Evolutionary conservation across 306 rosid species (phyloP).

Genomic region (Vigna angularis): DNA sequence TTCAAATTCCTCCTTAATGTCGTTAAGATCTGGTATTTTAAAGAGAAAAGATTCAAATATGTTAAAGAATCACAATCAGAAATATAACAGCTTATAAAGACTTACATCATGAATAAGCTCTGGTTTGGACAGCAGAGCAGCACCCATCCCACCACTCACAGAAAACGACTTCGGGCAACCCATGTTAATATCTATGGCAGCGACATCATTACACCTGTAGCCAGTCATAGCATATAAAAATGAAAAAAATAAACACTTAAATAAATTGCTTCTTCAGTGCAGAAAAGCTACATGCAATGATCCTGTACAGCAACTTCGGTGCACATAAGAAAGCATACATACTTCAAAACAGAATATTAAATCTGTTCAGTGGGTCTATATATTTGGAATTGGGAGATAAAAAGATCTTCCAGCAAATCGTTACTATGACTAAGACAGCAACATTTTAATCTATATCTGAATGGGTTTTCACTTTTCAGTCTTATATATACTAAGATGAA

Average conservation of each 20-base stretch:
- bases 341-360: constrained; percentile 3
- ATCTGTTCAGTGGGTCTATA: not conserved
- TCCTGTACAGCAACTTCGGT: constrained; percentile 1
- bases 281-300: constrained; percentile 9
- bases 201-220: constrained; percentile 80
- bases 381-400: constrained; percentile 23
- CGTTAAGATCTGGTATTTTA: constrained; percentile 71
- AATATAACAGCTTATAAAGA: constrained; percentile 19
- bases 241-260: not conserved
- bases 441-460: constrained; percentile 19
- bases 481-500: constrained; percentile 12
- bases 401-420: not conserved
- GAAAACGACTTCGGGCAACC: constrained; percentile 96
- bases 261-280: constrained; percentile 13
- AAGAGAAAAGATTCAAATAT: constrained; percentile 35
- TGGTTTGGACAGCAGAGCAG: constrained; percentile 79
- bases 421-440: constrained; percentile 30
- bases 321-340: constrained; percentile 14
- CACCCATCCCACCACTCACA: constrained; percentile 94
- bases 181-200: constrained; percentile 93
- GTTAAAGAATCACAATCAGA: constrained; percentile 23
- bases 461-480: not conserved
- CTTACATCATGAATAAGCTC: constrained; percentile 89
- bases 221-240: constrained; percentile 34
- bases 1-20: constrained; percentile 83